A percentile compares a stretch with the other conserved stretches of the same genome.
Conservation (phyloP, 495 filamentous ascomycete genomes). For the Choiromyces venosus region DNA sequence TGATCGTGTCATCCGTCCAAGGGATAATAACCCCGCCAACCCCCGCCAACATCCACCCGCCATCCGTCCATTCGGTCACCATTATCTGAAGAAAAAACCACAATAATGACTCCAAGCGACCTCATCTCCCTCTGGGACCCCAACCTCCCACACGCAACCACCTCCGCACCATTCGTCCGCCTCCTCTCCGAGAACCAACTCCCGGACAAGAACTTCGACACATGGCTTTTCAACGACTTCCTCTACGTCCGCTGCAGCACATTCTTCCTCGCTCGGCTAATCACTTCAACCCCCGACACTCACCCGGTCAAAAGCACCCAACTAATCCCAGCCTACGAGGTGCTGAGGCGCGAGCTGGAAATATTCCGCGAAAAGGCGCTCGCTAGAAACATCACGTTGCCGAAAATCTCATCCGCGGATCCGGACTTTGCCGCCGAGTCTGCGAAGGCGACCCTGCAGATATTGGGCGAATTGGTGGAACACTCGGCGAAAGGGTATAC, state of each 20-base stretch:
- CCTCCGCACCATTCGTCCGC: constrained; percentile 13
- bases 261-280: constrained; percentile 13
- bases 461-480: constrained; percentile 5
- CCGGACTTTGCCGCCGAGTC: not conserved
- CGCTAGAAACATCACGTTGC: constrained; percentile 8
- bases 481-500: constrained; percentile 9
- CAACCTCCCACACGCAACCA: constrained; percentile 18
- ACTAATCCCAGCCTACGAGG: constrained; percentile 9
- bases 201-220: constrained; percentile 20
- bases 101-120: constrained; percentile 1
- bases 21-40: too few relatives aligned
- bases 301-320: not conserved
- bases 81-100: not conserved
- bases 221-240: constrained; percentile 46
- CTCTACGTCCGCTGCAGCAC: constrained; percentile 15
- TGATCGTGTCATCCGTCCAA: too few relatives aligned
- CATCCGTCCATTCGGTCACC: not conserved
- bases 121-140: constrained; percentile 16
- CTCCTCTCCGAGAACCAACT: constrained; percentile 9
- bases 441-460: not conserved
- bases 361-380: constrained; percentile 13
- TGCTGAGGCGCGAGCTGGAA: not conserved
- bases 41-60: not conserved
- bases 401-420: constrained; percentile 3
- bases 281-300: constrained; percentile 8